Percentiles rank a stretch among this genome's conserved stretches.
Conservation (phyloP, 2,329 filamentous ascomycete genomes). For the Colletotrichum theobromicola region DNA sequence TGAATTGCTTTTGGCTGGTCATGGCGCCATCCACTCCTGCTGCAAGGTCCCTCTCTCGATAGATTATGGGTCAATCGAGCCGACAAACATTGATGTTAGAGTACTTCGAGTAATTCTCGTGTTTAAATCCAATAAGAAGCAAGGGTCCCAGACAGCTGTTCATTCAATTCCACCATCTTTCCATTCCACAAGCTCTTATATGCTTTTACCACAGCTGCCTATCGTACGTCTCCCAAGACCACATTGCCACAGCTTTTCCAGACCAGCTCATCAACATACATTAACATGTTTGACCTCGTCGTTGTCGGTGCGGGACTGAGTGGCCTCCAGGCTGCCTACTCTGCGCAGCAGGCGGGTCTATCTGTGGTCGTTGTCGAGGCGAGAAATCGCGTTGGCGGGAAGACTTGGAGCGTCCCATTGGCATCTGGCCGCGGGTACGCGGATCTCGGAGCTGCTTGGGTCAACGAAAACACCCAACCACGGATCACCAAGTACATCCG, state of each 20-base stretch:
- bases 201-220: background rate
- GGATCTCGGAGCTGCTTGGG: conserved; percentile 25
- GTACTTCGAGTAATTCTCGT: no score
- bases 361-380: conserved; percentile 43
- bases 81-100: background rate
- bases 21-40: background rate
- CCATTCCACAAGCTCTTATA: background rate
- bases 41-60: background rate
- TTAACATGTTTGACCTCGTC: conserved; percentile 33
- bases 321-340: conserved; percentile 39
- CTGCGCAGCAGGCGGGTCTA: conserved; percentile 32
- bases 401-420: conserved; percentile 33
- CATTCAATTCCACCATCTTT: background rate
- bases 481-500: conserved; percentile 35
- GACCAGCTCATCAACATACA: background rate
- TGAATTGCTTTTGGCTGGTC: background rate
- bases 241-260: no score
- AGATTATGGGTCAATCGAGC: background rate
- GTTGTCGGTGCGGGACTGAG: conserved; percentile 43
- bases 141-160: background rate
- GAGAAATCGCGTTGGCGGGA: conserved; percentile 46
- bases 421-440: conserved; percentile 27
- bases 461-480: conserved; percentile 33
- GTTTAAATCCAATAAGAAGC: background rate
- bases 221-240: background rate